Evolutionary conservation across 805 yeast genomes (phyloP).

Genomic region (Myxozyma nipponensis): DNA sequence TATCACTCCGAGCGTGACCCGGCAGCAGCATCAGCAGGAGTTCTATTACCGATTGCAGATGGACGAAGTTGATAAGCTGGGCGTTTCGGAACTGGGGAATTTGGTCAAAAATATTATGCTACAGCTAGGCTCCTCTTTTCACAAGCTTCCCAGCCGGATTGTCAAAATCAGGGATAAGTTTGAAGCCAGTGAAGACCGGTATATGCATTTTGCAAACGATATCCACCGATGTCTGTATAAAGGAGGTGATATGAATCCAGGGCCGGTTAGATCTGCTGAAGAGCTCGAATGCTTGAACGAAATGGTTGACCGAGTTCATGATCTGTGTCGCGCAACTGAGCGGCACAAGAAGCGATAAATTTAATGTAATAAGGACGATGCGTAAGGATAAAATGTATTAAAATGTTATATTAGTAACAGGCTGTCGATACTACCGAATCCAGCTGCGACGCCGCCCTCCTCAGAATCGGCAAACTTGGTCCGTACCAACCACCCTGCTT

Average conservation of each 20-base stretch:
- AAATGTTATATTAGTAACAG: slow-evolving; percentile 48
- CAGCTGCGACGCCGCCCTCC: slow-evolving; percentile 99
- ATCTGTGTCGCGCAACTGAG: slow-evolving; percentile 13
- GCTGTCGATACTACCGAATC: slow-evolving; percentile 94
- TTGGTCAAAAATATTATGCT: slow-evolving; percentile 24
- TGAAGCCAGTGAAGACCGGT: slow-evolving; percentile 17
- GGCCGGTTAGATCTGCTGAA: slow-evolving; percentile 5
- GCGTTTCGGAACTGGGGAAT: slow-evolving; percentile 26
- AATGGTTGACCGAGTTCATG: slow-evolving; percentile 23
- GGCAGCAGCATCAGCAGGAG: no score
- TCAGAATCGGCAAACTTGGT: slow-evolving; percentile 82
- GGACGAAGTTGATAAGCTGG: slow-evolving; percentile 24
- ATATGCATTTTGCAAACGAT: slow-evolving; percentile 29
- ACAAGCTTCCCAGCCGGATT: slow-evolving; percentile 32
- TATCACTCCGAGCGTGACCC: background rate
- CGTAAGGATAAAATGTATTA: no score
- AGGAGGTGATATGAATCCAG: slow-evolving; percentile 20
- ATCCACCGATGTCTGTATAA: slow-evolving; percentile 19
- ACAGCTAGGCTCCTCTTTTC: slow-evolving; percentile 51
- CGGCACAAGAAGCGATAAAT: background rate
- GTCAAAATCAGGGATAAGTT: slow-evolving; percentile 14
- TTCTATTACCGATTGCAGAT: slow-evolving; percentile 22
- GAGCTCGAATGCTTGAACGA: slow-evolving; percentile 23
- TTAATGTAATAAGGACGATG: background rate
- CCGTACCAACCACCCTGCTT: slow-evolving; percentile 81